Conservation (phyloP, 768 basidiomycete species). For the Porpolomopsis calyptriformis region DNA sequence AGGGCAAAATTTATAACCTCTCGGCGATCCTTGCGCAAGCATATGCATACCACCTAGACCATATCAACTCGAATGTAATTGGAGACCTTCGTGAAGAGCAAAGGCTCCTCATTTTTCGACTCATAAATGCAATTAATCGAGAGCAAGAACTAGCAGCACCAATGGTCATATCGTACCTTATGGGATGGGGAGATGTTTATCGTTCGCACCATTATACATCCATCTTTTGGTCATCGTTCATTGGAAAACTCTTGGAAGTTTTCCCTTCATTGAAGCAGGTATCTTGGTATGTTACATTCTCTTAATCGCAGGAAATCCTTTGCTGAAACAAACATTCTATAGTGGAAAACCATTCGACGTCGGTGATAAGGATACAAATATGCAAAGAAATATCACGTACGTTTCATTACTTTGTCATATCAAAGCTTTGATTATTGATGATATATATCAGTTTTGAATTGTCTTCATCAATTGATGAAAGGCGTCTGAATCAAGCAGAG, state of each 20-base stretch:
- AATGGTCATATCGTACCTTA: too few species aligned
- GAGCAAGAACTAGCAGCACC: slow-evolving; percentile 22
- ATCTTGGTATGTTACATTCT: background rate
- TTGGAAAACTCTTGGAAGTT: background rate
- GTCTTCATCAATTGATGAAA: too few species aligned
- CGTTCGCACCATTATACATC: slow-evolving; percentile 20
- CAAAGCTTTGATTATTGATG: too few species aligned
- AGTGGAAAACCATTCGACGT: background rate
- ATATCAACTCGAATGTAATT: background rate
- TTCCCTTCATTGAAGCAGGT: background rate
- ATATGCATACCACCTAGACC: slow-evolving; percentile 16
- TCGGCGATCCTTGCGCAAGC: slow-evolving; percentile 21
- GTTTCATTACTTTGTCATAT: too few species aligned
- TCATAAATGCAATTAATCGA: slow-evolving; percentile 17
- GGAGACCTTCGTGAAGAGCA: background rate
- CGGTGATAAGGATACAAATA: background rate
- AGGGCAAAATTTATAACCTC: slow-evolving; percentile 17
- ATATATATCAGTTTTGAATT: too few species aligned
- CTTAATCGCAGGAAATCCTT: background rate
- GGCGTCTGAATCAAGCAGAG: background rate
- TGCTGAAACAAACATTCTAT: background rate
- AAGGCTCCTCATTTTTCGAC: slow-evolving; percentile 11
- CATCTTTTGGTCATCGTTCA: slow-evolving; percentile 19
- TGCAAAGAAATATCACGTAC: too few species aligned
- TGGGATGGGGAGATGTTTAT: slow-evolving; percentile 26